A percentile compares a stretch with the other conserved stretches of the same genome.
Evolutionary conservation across 2,329 filamentous ascomycete genomes (phyloP).

Genomic region (Berkeleyomyces rouxiae): DNA sequence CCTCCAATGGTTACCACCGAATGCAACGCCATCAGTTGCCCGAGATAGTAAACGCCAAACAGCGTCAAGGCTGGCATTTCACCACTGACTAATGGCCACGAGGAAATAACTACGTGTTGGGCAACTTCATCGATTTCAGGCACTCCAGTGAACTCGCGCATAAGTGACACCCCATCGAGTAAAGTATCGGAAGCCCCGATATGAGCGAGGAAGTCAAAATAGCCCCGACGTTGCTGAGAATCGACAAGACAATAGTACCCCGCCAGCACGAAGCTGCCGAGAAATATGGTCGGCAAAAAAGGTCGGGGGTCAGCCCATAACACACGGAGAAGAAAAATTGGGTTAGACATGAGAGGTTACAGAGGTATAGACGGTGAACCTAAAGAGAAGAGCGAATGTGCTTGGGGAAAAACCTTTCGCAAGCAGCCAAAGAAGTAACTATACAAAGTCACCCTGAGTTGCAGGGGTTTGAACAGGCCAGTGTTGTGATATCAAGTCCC

Average conservation of each 20-base stretch:
- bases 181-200: neutral
- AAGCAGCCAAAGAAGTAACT: no score
- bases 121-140: conserved; percentile 14
- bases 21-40: conserved; percentile 16
- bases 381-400: no score
- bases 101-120: conserved; percentile 14
- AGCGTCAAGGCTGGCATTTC: conserved; percentile 13
- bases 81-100: conserved; percentile 14
- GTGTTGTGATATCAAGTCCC: no score
- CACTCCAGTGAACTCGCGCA: conserved; percentile 14
- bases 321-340: conserved; percentile 3
- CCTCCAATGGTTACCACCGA: conserved; percentile 15
- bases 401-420: no score
- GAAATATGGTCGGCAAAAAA: conserved; percentile 5
- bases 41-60: conserved; percentile 15
- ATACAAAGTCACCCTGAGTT: no score
- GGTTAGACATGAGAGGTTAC: neutral
- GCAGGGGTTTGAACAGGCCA: no score
- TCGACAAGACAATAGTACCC: conserved; percentile 3
- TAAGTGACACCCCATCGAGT: conserved; percentile 2
- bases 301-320: conserved; percentile 9
- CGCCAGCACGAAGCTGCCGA: conserved; percentile 1
- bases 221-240: conserved; percentile 2
- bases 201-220: neutral
- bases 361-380: conserved; percentile 21